Evolutionary conservation across 2,329 filamentous ascomycete species (phyloP), one percentile per base, ranked within the genome.

Genomic region (Exophiala oligosperma): DNA sequence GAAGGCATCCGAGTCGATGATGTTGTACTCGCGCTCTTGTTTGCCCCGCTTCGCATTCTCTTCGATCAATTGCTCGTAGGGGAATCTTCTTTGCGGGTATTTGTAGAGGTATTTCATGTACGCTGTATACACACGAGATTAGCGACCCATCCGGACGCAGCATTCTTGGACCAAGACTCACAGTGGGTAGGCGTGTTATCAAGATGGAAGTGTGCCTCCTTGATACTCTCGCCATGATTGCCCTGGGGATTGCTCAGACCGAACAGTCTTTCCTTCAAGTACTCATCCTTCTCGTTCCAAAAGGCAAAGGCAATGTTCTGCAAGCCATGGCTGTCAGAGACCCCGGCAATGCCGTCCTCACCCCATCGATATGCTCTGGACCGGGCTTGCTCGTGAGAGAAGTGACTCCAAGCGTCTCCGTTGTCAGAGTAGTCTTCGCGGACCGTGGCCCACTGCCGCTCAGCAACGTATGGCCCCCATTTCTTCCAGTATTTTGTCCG

Each of bases 101-200:
- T 97, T 97, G 84, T 97, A 97, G 66, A 97, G 87, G 71, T 87
- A 95, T 75, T 97, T 97, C 93, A 97, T 97, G 79, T 97, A 97
- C 28, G 93, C 66, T 68, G 49, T 21, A 9, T 23, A 40, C 23
- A 9, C 28, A 40, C 23, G 9, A 52, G 21, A 51, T 65, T 52
- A 65, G 57, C 56, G 26, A 17, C 17, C 29, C 41, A 32, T 17
- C 44, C 9, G 46, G 23, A 21, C 40, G 41, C 23, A 24, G 35
- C 9, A 44, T 37, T 35, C 21, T 11, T 35, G 7, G 32, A 40
- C 44, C 32, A 28, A 32, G 23, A 69, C 74, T 61, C 73, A 84
- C 82, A 68, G 60, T 68, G 66, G 56, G 84, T 85, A 57, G 93
- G 93, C 28, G 91, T 96, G 73, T 97, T 97, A 76, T 97, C 93